Conservation (phyloP, 208 protist genomes). For the Histomonas meleagridis region DNA sequence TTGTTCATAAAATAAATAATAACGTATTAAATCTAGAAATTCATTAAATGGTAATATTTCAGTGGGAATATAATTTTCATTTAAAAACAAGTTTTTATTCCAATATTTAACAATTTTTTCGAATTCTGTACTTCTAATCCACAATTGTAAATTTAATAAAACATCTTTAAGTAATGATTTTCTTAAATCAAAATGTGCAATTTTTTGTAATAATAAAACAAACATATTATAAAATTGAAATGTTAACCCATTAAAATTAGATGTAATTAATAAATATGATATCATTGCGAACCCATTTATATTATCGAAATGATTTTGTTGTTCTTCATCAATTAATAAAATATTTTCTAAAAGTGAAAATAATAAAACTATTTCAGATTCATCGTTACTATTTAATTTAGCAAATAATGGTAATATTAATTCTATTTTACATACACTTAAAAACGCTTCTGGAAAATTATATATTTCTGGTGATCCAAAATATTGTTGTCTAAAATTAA, state of each 20-base stretch:
- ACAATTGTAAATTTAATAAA: background rate
- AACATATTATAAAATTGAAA: background rate
- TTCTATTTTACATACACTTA: conserved; percentile 9
- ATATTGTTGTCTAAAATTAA: background rate
- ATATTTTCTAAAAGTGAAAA: background rate
- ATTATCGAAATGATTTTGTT: background rate
- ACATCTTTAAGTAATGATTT: background rate
- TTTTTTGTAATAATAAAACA: background rate
- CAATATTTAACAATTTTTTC: background rate
- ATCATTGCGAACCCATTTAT: background rate
- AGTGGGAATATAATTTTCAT: background rate
- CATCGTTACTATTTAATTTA: background rate
- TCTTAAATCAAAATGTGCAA: background rate
- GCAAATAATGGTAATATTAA: conserved; percentile 17
- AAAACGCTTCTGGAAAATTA: background rate
- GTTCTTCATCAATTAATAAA: background rate
- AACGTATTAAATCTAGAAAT: background rate
- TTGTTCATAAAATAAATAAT: background rate
- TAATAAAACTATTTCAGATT: background rate
- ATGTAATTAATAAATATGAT: background rate
- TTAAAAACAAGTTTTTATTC: background rate
- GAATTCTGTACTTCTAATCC: background rate
- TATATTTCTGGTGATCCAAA: background rate
- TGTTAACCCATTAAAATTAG: background rate
- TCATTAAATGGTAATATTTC: background rate